Evolutionary conservation across 176 grass and related monocot genomes (phyloP).

Genomic region (Aechmea fasciata): DNA sequence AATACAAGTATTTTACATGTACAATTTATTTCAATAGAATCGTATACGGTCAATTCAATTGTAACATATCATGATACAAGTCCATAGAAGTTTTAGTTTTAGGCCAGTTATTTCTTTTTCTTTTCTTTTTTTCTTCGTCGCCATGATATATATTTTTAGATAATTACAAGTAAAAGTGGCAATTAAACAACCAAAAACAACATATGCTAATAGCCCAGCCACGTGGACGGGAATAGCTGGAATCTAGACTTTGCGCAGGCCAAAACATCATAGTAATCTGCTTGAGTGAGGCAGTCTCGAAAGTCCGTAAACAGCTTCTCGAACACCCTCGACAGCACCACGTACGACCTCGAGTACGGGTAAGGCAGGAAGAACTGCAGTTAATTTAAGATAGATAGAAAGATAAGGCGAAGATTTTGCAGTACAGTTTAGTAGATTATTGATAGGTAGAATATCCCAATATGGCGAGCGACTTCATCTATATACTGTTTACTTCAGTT

Average conservation of each 20-base stretch:
- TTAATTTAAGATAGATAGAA: not conserved
- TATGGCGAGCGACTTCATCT: no score
- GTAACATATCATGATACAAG: not conserved
- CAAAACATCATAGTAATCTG: conserved; percentile 59
- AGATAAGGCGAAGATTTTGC: not conserved
- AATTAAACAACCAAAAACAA: not conserved
- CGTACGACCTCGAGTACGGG: conserved; percentile 78
- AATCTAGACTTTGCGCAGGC: conserved; percentile 73
- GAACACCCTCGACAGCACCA: conserved; percentile 82
- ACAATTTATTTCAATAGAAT: no score
- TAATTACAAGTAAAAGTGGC: not conserved
- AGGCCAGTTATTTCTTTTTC: not conserved
- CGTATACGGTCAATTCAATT: no score
- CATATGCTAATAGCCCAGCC: conserved; percentile 55
- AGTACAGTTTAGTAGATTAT: not conserved
- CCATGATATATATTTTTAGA: not conserved
- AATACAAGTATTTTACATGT: no score
- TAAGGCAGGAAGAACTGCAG: conserved; percentile 93
- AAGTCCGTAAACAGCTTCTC: conserved; percentile 97
- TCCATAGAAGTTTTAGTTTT: not conserved
- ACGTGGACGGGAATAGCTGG: conserved; percentile 65
- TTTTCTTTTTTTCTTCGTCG: no score
- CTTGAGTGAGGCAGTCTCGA: conserved; percentile 62
- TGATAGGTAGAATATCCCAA: no score
- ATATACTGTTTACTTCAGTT: no score